Evolutionary conservation across 257 asterid species (phyloP).

Genomic region (Salvia miltiorrhiza): DNA sequence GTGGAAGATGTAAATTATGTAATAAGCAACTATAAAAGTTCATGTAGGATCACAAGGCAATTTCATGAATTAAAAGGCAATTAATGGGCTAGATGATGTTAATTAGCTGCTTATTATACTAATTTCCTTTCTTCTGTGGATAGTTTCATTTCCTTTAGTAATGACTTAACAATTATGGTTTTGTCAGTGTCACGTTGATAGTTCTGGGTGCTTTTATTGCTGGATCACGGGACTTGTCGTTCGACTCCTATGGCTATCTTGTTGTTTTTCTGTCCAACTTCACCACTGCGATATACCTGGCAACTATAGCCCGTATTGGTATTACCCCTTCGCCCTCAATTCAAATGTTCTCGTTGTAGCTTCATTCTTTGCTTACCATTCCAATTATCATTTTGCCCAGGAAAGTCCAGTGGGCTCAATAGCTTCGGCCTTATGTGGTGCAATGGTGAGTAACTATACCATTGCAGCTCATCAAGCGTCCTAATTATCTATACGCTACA

Average conservation of each 20-base stretch:
- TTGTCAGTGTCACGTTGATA: constrained; percentile 82
- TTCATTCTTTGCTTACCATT: constrained; percentile 16
- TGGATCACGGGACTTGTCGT: constrained; percentile 91
- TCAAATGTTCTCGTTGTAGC: constrained; percentile 18
- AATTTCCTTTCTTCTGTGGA: not conserved
- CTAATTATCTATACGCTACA: not conserved
- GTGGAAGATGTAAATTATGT: constrained; percentile 1
- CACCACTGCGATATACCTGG: constrained; percentile 91
- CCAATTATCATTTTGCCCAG: constrained; percentile 37
- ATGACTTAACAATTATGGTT: constrained; percentile 27
- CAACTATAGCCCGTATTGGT: constrained; percentile 96
- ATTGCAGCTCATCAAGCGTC: not conserved
- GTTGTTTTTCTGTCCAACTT: constrained; percentile 82
- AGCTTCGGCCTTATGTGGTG: constrained; percentile 99
- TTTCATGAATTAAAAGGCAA: not conserved
- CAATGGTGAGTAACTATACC: constrained; percentile 53
- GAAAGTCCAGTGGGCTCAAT: constrained; percentile 89
- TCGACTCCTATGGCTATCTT: constrained; percentile 74
- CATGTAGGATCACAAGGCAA: not conserved
- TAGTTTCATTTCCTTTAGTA: constrained; percentile 11
- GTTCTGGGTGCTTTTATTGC: constrained; percentile 95
- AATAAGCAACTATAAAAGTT: not conserved
- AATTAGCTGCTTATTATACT: not conserved
- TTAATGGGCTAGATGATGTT: not conserved
- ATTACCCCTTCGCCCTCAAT: constrained; percentile 29